Evolutionary conservation across 1,139 yeast genomes (phyloP), one percentile per base, ranked within the genome.

Genomic region (Suhomyces wounanorum): DNA sequence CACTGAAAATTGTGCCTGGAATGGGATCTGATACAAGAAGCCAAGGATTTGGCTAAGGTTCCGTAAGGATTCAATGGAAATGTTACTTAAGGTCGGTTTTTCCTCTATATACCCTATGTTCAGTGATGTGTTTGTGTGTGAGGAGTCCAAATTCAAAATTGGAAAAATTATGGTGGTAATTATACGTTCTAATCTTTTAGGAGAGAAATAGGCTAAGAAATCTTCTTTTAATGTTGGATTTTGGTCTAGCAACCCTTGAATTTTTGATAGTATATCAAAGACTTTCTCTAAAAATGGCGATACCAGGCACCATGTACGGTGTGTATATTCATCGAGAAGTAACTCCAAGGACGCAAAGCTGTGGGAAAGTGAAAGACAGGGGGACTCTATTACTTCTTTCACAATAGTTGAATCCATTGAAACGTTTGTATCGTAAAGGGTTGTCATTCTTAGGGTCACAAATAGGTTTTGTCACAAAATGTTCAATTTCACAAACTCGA

Each of bases 321-420:
- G 44, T 3, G 52, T 50, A 31, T 49, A 52, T 21, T 50, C 52
- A 26, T 35, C 35, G 2, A 48, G 28, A 30, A 54, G 28, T 17
- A 38, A 36, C 14, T 50, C 53, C 9, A 54, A 46, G 11, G 45
- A 45, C 21, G 58, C 58, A 16, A 48, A 41, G 10, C 37, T 44
- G 31, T 44, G 41, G 6, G 56, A 44, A 21, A 49, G 47, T 1
- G 14, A 11, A 14, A 18, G 18, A 10, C 9, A 10, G 8, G 45
- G 40, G 4, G 30, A 7, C 9, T 31, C 31, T 9, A 33, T 6
- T 4, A 30, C n/a, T 31, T 8, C 11, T n/a, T 13, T 10, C 10
- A 21, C 39, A 2, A 9, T 10, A n/a, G 31, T 25, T 1, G n/a
- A 31, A 5, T 3, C 18, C 39, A 42, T 31, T 3, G 46, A 25